Conservation (phyloP, 1,284 basidiomycete genomes). For the Taiwanofungus camphoratus region DNA sequence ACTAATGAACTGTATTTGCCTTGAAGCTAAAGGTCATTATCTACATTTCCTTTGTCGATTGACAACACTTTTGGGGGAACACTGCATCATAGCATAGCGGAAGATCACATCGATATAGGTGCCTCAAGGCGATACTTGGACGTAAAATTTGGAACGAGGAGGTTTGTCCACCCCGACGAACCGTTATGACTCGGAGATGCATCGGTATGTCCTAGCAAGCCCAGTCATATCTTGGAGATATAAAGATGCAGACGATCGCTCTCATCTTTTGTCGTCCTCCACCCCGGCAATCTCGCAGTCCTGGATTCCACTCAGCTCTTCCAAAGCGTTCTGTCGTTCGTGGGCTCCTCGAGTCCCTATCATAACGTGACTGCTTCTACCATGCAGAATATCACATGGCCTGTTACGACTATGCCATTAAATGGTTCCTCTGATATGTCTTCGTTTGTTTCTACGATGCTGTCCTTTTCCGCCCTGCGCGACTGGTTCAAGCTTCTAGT, state of each 20-base stretch:
- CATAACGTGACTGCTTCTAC: too few species aligned
- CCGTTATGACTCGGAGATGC: background rate
- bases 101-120: too few species aligned
- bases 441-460: constrained; percentile 35
- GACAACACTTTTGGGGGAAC: too few species aligned
- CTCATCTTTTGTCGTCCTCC: background rate
- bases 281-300: background rate
- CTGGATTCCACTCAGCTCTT: background rate
- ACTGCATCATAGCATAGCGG: too few species aligned
- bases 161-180: background rate
- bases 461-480: constrained; percentile 43
- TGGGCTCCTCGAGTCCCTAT: constrained; percentile 3
- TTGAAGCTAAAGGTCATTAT: too few species aligned
- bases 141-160: too few species aligned
- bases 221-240: background rate
- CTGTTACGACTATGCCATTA: too few species aligned
- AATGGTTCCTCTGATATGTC: too few species aligned
- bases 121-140: too few species aligned
- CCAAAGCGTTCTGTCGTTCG: background rate
- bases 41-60: too few species aligned
- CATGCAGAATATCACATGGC: too few species aligned
- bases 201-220: background rate
- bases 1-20: too few species aligned
- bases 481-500: constrained; percentile 62
- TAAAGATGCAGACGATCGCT: background rate